phyloP scores from a whole-genome alignment of 768 basidiomycete species.

The Kwoniella heveanensis region DNA sequence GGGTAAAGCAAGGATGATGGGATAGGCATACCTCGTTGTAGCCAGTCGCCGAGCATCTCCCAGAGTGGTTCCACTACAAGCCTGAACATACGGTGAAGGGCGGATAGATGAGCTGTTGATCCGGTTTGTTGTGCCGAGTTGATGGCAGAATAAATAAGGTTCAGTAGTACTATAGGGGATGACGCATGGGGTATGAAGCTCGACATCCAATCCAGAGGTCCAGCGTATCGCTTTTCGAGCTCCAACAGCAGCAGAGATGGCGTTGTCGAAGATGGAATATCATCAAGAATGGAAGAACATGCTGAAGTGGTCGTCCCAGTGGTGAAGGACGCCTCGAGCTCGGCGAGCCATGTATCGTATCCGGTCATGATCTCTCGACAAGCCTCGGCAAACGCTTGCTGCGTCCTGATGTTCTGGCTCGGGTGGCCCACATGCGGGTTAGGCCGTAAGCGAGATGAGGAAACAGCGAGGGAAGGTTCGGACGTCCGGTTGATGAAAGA shows the following conservation, averaged over 20 bases:
- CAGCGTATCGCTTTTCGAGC: conserved; percentile 19
- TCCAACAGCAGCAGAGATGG: conserved; percentile 28
- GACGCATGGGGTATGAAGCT: conserved; percentile 19
- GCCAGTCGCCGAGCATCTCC: conserved; percentile 42
- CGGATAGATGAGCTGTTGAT: background rate
- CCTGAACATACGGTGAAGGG: conserved; percentile 25
- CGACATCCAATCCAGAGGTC: conserved; percentile 21
- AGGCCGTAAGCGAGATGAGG: background rate
- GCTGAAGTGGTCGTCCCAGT: conserved; percentile 7
- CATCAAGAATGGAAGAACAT: background rate
- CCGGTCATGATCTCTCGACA: conserved; percentile 17
- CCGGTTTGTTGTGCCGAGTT: background rate
- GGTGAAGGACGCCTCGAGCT: conserved; percentile 28
- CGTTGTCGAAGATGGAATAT: conserved; percentile 4
- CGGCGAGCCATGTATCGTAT: conserved; percentile 33
- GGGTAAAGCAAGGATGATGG: conserved; percentile 18
- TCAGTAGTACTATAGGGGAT: conserved; percentile 24
- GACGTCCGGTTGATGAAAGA: conserved; percentile 10
- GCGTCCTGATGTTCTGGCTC: conserved; percentile 8
- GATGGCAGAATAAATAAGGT: conserved; percentile 27
- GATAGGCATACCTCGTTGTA: conserved; percentile 43
- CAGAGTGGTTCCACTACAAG: conserved; percentile 31
- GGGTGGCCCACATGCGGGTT: background rate
- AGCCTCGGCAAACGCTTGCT: conserved; percentile 43
- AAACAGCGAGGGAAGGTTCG: background rate